Percentiles rank a stretch among this genome's conserved stretches.
These are phyloP conservation scores for Aspergillus tamarii DNA, from an alignment of 2,329 filamentous ascomycete species.

Conservation along the genomic window DNA sequence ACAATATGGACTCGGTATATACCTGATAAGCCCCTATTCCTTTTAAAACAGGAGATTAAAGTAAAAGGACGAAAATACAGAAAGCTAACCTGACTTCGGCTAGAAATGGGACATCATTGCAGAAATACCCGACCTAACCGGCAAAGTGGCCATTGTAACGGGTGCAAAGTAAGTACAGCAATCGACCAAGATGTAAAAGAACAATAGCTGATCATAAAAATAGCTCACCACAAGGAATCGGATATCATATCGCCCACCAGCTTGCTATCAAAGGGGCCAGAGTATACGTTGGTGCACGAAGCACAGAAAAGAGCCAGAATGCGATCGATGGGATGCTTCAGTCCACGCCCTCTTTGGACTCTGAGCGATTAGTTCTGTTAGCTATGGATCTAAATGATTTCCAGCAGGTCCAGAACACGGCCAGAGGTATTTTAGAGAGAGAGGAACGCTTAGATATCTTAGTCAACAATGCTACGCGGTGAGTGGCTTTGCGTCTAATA, in stretches of 20 bases:
- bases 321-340: not conserved
- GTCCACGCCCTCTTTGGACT: not conserved
- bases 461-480: not conserved
- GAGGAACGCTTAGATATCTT: not conserved
- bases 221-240: not conserved
- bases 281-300: constrained; percentile 2
- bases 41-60: too few species aligned
- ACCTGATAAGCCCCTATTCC: too few species aligned
- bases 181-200: not conserved
- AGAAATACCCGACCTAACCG: not conserved
- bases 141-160: constrained; percentile 3
- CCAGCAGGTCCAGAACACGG: not conserved
- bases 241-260: constrained; percentile 5
- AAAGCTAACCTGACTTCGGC: not conserved
- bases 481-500: not conserved
- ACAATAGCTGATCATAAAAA: not conserved
- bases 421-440: not conserved
- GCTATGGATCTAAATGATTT: not conserved
- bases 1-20: not conserved
- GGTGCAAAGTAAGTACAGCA: constrained; percentile 6
- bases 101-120: constrained; percentile 3
- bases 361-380: not conserved
- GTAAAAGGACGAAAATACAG: not conserved
- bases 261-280: not conserved
- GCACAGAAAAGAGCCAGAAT: not conserved